Conservation (phyloP, 2,329 filamentous ascomycete species). For the Monilinia polystroma region DNA sequence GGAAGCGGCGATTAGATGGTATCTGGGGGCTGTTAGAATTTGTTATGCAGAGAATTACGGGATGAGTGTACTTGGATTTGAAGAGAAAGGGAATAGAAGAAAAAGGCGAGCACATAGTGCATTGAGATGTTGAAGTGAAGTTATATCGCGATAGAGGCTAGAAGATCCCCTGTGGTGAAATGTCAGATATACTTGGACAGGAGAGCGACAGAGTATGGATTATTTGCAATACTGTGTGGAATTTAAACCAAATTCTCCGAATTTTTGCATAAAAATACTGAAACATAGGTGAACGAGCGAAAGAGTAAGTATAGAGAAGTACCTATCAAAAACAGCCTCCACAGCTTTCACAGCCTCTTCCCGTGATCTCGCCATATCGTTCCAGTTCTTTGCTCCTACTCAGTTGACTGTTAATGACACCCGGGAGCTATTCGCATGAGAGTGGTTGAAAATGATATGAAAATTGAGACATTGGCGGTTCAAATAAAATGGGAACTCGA, state of each 20-base stretch:
- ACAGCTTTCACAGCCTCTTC: conserved; percentile 34
- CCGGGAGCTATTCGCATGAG: background rate
- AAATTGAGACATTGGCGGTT: background rate
- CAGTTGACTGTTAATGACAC: no score
- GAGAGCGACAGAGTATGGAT: background rate
- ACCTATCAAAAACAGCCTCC: conserved; percentile 37
- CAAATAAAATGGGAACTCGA: background rate
- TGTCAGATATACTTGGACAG: background rate
- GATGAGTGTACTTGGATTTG: background rate
- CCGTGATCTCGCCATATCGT: conserved; percentile 23
- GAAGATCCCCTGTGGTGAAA: background rate
- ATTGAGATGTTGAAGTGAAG: background rate
- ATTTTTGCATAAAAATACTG: background rate
- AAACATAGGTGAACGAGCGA: background rate
- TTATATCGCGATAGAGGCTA: background rate
- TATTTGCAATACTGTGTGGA: background rate
- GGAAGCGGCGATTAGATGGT: conserved; percentile 30
- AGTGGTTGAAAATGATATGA: background rate
- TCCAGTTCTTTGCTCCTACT: conserved; percentile 19
- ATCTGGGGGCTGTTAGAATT: conserved; percentile 27
- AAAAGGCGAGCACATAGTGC: background rate
- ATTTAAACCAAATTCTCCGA: background rate
- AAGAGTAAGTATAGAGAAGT: background rate
- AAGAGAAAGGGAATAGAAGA: background rate
- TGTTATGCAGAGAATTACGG: background rate